Percentiles rank a stretch among this genome's conserved stretches.
phyloP scores from a whole-genome alignment of 768 basidiomycete species.

The Xerocomus spinulosus region DNA sequence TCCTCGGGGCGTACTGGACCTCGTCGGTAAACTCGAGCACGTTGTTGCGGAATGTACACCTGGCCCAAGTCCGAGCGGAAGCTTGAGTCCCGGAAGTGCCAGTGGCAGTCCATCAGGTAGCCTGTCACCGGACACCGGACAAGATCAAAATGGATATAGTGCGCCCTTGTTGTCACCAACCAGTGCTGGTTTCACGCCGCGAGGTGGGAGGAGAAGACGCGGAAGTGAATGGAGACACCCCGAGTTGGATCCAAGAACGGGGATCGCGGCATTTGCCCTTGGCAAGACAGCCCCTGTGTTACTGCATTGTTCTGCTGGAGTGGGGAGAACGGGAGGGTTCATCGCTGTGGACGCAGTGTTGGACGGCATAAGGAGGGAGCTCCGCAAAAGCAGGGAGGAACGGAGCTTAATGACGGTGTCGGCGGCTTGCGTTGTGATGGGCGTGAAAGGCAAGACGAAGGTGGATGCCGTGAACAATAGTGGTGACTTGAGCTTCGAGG shows the following conservation, averaged over 20 bases:
- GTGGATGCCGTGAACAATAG: conserved; percentile 2
- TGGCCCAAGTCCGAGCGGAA: conserved; percentile 27
- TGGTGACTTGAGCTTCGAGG: conserved; percentile 5
- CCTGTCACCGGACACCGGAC: conserved; percentile 15
- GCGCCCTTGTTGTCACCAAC: conserved; percentile 17
- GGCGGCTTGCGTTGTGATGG: not conserved
- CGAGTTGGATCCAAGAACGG: conserved; percentile 50
- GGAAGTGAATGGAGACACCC: conserved; percentile 30
- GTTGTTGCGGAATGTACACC: conserved; percentile 27
- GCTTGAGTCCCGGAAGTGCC: conserved; percentile 18
- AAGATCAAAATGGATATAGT: conserved; percentile 4
- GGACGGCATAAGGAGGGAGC: conserved; percentile 64
- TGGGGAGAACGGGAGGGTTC: conserved; percentile 91
- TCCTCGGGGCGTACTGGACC: conserved; percentile 64
- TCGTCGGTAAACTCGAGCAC: conserved; percentile 65
- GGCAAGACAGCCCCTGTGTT: conserved; percentile 55
- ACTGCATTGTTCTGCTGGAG: conserved; percentile 91
- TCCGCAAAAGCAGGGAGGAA: conserved; percentile 35
- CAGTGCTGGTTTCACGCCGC: conserved; percentile 1
- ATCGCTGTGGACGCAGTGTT: conserved; percentile 86
- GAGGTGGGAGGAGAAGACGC: conserved; percentile 5
- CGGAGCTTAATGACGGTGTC: conserved; percentile 3
- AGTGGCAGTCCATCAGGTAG: conserved; percentile 14
- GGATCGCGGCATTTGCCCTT: conserved; percentile 50
- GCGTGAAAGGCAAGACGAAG: not conserved